Evolutionary conservation across 2,329 filamentous ascomycete species (phyloP).

Genomic region (Monilinia laxa): DNA sequence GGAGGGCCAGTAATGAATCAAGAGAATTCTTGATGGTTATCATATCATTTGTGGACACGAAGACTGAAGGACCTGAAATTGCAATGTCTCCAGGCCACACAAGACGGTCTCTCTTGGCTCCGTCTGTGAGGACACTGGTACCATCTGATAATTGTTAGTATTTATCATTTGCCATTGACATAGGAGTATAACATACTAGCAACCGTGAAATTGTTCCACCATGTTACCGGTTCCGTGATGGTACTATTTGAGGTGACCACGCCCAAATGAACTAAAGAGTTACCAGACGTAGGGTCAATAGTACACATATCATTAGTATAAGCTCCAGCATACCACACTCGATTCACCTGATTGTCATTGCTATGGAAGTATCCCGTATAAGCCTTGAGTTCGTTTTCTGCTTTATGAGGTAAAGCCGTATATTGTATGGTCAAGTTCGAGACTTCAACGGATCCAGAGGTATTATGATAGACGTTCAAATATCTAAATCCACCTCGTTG

Average conservation of each 20-base stretch:
- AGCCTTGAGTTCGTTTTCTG: conserved; percentile 37
- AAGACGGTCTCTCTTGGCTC: conserved; percentile 58
- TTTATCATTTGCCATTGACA: conserved; percentile 34
- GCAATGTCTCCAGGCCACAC: conserved; percentile 64
- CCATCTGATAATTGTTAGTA: conserved; percentile 20
- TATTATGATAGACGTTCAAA: conserved; percentile 47
- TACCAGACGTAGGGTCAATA: conserved; percentile 38
- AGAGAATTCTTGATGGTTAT: conserved; percentile 51
- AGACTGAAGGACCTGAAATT: conserved; percentile 54
- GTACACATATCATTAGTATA: conserved; percentile 42
- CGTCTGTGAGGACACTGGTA: conserved; percentile 46
- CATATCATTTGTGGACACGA: conserved; percentile 55
- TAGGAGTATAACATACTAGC: background rate
- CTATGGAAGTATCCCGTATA: conserved; percentile 57
- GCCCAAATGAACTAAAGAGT: conserved; percentile 26
- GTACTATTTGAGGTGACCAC: background rate
- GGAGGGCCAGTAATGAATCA: conserved; percentile 34
- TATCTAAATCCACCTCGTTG: conserved; percentile 54
- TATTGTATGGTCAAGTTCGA: conserved; percentile 41
- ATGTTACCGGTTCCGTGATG: conserved; percentile 3
- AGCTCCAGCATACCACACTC: conserved; percentile 51
- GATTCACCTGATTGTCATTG: conserved; percentile 51
- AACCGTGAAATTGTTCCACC: conserved; percentile 20
- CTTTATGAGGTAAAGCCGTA: conserved; percentile 43
- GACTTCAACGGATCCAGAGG: conserved; percentile 32